Evolutionary conservation across 139 green algal species (phyloP).

Genomic region (Tetraselmis striata): DNA sequence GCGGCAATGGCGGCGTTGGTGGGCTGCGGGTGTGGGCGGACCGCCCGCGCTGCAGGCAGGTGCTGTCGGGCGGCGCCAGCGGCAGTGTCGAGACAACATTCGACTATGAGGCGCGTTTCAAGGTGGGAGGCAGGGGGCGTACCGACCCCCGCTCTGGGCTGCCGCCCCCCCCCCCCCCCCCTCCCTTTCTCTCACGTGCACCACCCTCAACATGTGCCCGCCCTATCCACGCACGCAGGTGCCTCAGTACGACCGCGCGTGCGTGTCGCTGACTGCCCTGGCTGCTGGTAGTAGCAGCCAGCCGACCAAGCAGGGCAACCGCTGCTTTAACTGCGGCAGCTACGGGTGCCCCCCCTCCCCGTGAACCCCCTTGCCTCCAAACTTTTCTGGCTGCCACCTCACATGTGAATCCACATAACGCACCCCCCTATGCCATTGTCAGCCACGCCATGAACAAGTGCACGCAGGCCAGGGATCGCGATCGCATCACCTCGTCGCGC

Average conservation of each 20-base stretch:
- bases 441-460: background rate
- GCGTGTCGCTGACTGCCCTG: background rate
- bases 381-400: no score
- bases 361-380: background rate
- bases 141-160: no score
- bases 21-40: background rate
- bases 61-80: background rate
- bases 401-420: no score
- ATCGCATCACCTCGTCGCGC: background rate
- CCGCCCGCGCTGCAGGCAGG: background rate
- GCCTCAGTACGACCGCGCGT: background rate
- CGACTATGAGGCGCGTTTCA: background rate
- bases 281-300: background rate
- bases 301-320: background rate
- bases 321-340: background rate
- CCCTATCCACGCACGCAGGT: background rate
- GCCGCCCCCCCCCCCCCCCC: no score
- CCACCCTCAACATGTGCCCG: no score
- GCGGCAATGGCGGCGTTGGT: background rate
- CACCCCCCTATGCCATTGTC: background rate
- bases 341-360: background rate
- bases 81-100: background rate
- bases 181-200: no score
- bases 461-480: background rate
- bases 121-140: no score